phyloP scores from a whole-genome alignment of 2,329 filamentous ascomycete species.

The Xenosphaeropsis pyriputrescens region DNA sequence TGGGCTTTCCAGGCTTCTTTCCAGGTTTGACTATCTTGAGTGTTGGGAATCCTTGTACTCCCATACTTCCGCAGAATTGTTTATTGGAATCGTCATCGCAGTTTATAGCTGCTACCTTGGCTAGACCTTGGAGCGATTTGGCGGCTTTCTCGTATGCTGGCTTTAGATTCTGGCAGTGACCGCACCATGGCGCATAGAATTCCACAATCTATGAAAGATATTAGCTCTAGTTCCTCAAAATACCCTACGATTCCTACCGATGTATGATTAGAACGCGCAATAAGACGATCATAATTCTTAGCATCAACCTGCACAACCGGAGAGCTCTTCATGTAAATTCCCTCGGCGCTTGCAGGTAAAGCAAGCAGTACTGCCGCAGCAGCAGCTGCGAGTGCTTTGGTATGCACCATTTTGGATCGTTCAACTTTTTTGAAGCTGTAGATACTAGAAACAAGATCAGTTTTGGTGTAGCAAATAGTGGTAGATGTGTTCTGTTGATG shows the following conservation, averaged over 20 bases:
- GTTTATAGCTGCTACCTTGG: constrained; percentile 87
- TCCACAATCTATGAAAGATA: constrained; percentile 40
- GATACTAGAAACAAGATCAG: constrained; percentile 10
- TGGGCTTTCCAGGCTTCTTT: constrained; percentile 65
- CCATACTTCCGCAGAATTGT: constrained; percentile 68
- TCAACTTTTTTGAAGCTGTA: not conserved
- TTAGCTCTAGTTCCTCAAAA: not conserved
- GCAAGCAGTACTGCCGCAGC: constrained; percentile 50
- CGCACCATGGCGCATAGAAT: constrained; percentile 97
- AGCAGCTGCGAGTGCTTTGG: constrained; percentile 35
- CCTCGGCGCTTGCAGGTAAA: constrained; percentile 49
- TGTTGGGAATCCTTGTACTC: constrained; percentile 87
- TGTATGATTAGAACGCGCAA: constrained; percentile 81
- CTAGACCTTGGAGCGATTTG: constrained; percentile 75
- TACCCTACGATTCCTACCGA: constrained; percentile 43
- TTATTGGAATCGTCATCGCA: constrained; percentile 94
- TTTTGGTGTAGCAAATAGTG: not conserved
- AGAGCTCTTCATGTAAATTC: constrained; percentile 74
- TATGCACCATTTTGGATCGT: constrained; percentile 31
- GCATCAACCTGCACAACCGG: constrained; percentile 71
- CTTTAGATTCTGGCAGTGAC: constrained; percentile 91
- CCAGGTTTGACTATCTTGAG: constrained; percentile 83
- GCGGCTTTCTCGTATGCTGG: constrained; percentile 92
- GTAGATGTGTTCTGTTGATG: no score
- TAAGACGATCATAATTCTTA: constrained; percentile 67